These are phyloP conservation scores for Fraxinus dipetala DNA, from an alignment of 305 asterid genomes.

Conservation along the genomic window DNA sequence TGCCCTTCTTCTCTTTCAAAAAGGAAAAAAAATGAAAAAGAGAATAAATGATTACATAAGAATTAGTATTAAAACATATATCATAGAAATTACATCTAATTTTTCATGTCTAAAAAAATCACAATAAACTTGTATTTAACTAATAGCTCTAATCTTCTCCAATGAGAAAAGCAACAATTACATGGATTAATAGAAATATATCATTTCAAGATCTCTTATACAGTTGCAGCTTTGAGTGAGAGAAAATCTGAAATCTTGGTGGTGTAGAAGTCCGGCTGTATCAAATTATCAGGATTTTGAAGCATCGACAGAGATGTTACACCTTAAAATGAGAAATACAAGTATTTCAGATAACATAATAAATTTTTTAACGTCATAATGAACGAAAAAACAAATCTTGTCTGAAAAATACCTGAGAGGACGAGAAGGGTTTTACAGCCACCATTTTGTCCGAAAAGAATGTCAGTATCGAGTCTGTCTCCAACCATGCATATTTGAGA, in stretches of 20 bases:
- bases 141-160: neutral
- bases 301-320: constrained; percentile 71
- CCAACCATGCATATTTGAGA: constrained; percentile 98
- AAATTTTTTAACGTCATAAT: neutral
- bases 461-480: constrained; percentile 83
- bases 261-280: constrained; percentile 85
- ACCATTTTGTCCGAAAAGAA: constrained; percentile 86
- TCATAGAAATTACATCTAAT: neutral
- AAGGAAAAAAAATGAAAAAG: too few relatives aligned
- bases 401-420: constrained; percentile 57
- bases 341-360: neutral
- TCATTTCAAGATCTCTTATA: constrained; percentile 21
- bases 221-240: constrained; percentile 72
- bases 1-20: neutral
- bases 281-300: constrained; percentile 63
- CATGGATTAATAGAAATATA: neutral
- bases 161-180: neutral
- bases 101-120: neutral
- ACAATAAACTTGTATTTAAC: neutral
- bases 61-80: neutral
- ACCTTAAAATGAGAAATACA: constrained; percentile 33
- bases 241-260: constrained; percentile 75
- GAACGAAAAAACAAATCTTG: neutral
- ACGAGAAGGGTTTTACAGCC: constrained; percentile 92
- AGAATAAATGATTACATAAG: neutral